These are phyloP conservation scores for Craterostigma plantagineum DNA, from an alignment of 257 asterid genomes.

Conservation along the genomic window DNA sequence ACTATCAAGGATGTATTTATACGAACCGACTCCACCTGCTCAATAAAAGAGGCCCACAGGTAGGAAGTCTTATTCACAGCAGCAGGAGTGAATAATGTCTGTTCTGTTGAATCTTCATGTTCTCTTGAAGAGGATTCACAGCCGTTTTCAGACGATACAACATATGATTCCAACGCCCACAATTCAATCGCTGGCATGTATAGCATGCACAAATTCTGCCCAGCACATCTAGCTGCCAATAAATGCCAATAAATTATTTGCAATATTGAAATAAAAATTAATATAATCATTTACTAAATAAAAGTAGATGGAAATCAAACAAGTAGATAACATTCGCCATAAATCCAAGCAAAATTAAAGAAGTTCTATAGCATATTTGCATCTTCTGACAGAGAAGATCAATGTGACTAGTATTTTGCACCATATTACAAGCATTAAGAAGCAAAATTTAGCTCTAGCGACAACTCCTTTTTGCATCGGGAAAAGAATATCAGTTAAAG, in stretches of 20 bases:
- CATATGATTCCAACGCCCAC: conserved; percentile 66
- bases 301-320: background rate
- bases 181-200: conserved; percentile 86
- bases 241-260: conserved; percentile 13
- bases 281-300: background rate
- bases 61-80: conserved; percentile 33
- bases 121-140: conserved; percentile 16
- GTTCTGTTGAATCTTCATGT: conserved; percentile 13
- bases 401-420: no score
- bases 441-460: no score
- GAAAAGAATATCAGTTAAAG: background rate
- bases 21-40: conserved; percentile 70
- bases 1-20: conserved; percentile 57
- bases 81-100: conserved; percentile 15
- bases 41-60: conserved; percentile 74
- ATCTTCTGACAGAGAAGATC: background rate
- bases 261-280: background rate
- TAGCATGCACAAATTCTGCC: conserved; percentile 43
- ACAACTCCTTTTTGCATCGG: background rate
- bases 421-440: no score
- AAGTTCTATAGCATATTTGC: no score
- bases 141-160: conserved; percentile 19
- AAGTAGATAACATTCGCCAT: no score
- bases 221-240: conserved; percentile 73
- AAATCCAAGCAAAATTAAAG: no score